These are phyloP conservation scores for Coriaria nepalensis DNA, from an alignment of 306 rosid species.

Conservation along the genomic window DNA sequence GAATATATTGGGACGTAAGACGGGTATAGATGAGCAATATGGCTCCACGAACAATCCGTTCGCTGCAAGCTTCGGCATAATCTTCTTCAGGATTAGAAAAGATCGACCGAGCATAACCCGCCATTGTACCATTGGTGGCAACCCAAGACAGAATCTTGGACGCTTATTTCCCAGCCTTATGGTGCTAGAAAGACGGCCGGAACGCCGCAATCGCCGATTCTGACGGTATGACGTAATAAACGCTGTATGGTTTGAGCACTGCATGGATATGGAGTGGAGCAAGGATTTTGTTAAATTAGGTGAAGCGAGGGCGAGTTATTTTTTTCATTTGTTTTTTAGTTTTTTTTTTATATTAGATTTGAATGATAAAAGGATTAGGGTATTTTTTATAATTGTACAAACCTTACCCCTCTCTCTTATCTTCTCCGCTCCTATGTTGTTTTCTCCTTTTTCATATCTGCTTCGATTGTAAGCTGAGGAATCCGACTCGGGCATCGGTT, in stretches of 20 bases:
- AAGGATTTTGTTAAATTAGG: too few species aligned
- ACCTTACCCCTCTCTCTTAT: too few species aligned
- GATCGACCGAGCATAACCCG: constrained; percentile 42
- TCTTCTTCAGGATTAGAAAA: constrained; percentile 56
- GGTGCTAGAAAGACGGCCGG: constrained; percentile 44
- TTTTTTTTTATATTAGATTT: too few species aligned
- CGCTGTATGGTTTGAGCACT: constrained; percentile 29
- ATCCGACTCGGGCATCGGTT: constrained; percentile 93
- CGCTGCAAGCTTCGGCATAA: constrained; percentile 56
- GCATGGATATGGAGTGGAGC: constrained; percentile 45
- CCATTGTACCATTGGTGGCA: constrained; percentile 52
- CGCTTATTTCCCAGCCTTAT: constrained; percentile 64
- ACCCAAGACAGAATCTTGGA: constrained; percentile 51
- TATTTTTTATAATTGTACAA: too few species aligned
- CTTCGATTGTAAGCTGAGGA: constrained; percentile 87
- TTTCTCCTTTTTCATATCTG: constrained; percentile 91
- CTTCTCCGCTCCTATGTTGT: too few species aligned
- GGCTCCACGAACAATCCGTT: constrained; percentile 47
- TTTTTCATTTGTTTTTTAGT: too few species aligned
- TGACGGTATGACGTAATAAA: constrained; percentile 32
- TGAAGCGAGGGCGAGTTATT: too few species aligned
- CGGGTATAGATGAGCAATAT: constrained; percentile 56
- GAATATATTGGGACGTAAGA: constrained; percentile 67
- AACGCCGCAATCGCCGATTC: constrained; percentile 34
- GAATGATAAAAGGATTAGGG: too few species aligned